Evolutionary conservation across 148 eudicot genomes (phyloP).

Genomic region (Silene latifolia): DNA sequence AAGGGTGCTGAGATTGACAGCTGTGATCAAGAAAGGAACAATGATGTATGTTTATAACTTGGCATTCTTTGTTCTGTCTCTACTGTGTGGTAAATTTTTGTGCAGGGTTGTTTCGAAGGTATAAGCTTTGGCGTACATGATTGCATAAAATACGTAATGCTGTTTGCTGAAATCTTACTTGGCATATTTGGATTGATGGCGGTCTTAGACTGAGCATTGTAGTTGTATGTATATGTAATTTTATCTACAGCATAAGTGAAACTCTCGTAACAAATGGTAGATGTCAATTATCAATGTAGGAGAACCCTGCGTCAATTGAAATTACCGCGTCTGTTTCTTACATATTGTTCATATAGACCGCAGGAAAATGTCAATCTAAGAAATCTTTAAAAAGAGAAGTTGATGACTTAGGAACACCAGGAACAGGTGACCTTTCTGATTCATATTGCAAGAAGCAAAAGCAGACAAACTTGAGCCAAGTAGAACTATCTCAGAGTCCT

Average conservation of each 20-base stretch:
- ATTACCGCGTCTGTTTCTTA: neutral
- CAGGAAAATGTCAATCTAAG: constrained; percentile 24
- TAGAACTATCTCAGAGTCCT: constrained; percentile 19
- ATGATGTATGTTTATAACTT: constrained; percentile 37
- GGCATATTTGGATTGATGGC: too few relatives aligned
- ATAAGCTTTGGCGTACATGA: neutral
- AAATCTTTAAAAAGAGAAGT: constrained; percentile 29
- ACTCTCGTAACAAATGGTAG: neutral
- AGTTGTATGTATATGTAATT: too few relatives aligned
- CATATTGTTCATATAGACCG: constrained; percentile 17
- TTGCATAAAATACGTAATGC: neutral
- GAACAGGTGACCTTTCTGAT: constrained; percentile 16
- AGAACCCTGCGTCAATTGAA: neutral
- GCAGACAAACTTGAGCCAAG: constrained; percentile 25
- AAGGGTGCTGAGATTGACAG: constrained; percentile 24
- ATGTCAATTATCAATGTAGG: neutral
- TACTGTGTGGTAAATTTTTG: neutral
- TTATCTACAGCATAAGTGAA: too few relatives aligned
- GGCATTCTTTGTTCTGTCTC: neutral
- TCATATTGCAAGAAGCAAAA: constrained; percentile 49
- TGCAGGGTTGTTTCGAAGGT: neutral
- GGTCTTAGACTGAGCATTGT: too few relatives aligned
- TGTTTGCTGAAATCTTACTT: neutral
- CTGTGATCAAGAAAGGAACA: constrained; percentile 33
- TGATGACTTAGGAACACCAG: constrained; percentile 19